Evolutionary conservation across 805 yeast genomes (phyloP).

Genomic region (Starmerella roubikii): DNA sequence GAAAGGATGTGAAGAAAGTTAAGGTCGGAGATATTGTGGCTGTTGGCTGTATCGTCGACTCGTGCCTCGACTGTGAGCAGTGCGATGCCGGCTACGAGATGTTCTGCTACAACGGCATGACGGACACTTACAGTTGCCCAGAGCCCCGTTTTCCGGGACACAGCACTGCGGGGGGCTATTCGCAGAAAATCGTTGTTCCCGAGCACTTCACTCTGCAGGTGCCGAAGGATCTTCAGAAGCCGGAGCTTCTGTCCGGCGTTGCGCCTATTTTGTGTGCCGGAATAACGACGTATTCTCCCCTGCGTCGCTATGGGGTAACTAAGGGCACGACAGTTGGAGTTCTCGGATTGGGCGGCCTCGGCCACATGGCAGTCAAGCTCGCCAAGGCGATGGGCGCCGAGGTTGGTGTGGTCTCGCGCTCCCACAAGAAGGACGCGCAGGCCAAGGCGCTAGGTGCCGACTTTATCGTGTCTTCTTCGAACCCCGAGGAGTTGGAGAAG

Average conservation of each 20-base stretch:
- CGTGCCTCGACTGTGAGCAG: conserved; percentile 49
- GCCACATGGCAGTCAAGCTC: conserved; percentile 48
- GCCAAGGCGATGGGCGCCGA: conserved; percentile 53
- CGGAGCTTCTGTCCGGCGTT: conserved; percentile 27
- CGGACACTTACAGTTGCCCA: conserved; percentile 38
- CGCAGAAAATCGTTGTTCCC: conserved; percentile 29
- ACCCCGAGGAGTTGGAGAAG: conserved; percentile 28
- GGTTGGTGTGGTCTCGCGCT: conserved; percentile 43
- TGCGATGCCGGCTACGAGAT: conserved; percentile 44
- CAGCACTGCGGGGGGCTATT: conserved; percentile 43
- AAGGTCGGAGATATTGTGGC: conserved; percentile 67
- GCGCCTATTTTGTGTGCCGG: conserved; percentile 75
- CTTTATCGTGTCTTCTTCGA: conserved; percentile 38
- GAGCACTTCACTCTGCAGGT: conserved; percentile 51
- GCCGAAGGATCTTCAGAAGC: conserved; percentile 38
- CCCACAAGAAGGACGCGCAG: conserved; percentile 36
- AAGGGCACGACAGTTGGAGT: conserved; percentile 43
- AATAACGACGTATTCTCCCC: conserved; percentile 55
- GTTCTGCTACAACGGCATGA: conserved; percentile 35
- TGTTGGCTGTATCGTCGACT: conserved; percentile 54
- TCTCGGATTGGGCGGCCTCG: conserved; percentile 55
- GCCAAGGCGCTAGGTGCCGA: conserved; percentile 44
- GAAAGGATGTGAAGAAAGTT: conserved; percentile 38
- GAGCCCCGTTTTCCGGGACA: conserved; percentile 40
- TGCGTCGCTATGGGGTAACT: conserved; percentile 35